Base-by-base conservation (phyloP, 352 stramenopile species). In the Saprolegnia parasitica region DNA sequence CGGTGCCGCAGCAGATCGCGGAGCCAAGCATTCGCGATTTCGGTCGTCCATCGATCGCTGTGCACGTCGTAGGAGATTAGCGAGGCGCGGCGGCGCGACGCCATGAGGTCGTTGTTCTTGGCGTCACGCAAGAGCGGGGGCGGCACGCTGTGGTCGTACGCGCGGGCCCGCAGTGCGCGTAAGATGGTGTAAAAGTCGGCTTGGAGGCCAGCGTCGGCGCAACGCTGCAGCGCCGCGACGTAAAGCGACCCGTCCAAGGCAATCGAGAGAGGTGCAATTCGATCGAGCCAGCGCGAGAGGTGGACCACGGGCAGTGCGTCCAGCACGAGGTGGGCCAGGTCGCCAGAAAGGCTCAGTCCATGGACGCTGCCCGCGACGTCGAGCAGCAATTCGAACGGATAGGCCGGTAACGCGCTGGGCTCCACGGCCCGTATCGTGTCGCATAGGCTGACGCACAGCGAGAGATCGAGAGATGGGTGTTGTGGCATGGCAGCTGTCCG, bases 241-340 rank as follows among this genome's bases (percentile, higher is more conserved):
- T 62, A 70, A 24, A 70, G 47, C 26, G 23, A 35, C 11, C 37
- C 35, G 18, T 70, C 49, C 63, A 35, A 6, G 29, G 2, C 29
- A 5, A 35, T 35, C 29, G 29, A 5, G 29, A 35, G 29, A 35
- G 29, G 29, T 6, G 29, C 29, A 35, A 35, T 35, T 5, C 5
- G 2, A 35, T 35, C 29, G n/a, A 70, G 49, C 46, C 46, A 70
- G 11, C 42, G 45, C 13, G 45, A 21, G 21, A 63, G n/a, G 8
- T 46, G 10, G 0, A 13, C 46, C 15, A 26, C 6, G 6, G 50
- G 50, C n/a, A 70, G n/a, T 4, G 21, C 21, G 1, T 61, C 21
- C 3, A 61, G 35, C 4, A 70, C 15, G 5, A 61, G 49, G 9
- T 39, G 63, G 5, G 63, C 63, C 50, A 61, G 62, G 4, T 70